Evolutionary conservation across 1,139 yeast genomes (phyloP).

Genomic region (Kazachstania sp.): DNA sequence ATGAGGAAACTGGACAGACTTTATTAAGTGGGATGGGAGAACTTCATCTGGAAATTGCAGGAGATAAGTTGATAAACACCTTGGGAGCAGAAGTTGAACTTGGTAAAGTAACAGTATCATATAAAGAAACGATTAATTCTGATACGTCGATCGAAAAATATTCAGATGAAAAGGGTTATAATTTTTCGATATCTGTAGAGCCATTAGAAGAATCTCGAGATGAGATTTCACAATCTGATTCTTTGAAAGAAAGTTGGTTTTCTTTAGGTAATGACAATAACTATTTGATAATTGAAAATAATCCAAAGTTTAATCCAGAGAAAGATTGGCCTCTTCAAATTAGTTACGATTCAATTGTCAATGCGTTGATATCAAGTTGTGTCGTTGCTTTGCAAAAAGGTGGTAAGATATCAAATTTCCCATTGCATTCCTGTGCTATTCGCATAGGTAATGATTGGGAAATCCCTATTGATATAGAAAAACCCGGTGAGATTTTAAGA

Average conservation of each 20-base stretch:
- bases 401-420: conserved; percentile 46
- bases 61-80: conserved; percentile 66
- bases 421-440: conserved; percentile 25
- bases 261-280: conserved; percentile 35
- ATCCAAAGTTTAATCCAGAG: conserved; percentile 24
- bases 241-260: conserved; percentile 29
- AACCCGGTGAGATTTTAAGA: conserved; percentile 18
- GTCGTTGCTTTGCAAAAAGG: conserved; percentile 71
- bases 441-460: conserved; percentile 23
- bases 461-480: conserved; percentile 22
- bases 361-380: conserved; percentile 50
- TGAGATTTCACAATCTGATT: conserved; percentile 30
- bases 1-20: conserved; percentile 85
- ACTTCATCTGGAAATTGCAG: conserved; percentile 80
- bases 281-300: conserved; percentile 28
- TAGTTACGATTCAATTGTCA: conserved; percentile 44
- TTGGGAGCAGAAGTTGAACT: conserved; percentile 74
- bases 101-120: conserved; percentile 80
- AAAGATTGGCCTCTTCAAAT: conserved; percentile 42
- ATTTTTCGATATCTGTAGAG: conserved; percentile 38
- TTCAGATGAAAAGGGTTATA: conserved; percentile 20
- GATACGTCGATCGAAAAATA: background rate
- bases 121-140: conserved; percentile 57
- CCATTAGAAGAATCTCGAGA: conserved; percentile 34
- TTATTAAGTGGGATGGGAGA: conserved; percentile 94